Conservation (phyloP, 139 green algal species). For the Pedinophyceae sp. region DNA sequence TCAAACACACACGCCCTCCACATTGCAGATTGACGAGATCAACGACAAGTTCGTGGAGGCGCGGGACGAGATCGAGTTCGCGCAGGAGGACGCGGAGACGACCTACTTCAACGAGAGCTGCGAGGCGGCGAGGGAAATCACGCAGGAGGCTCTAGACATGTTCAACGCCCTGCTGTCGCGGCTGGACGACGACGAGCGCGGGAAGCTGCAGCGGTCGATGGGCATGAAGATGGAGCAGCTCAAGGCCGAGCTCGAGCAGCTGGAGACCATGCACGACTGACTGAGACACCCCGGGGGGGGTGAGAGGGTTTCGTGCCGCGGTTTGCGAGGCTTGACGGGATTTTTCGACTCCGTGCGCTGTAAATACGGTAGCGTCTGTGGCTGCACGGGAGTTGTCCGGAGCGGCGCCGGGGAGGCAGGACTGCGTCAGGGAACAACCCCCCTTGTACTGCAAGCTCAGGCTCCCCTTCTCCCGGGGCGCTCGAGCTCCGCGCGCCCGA, state of each 20-base stretch:
- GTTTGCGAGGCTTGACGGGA: no score
- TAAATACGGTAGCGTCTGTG: no score
- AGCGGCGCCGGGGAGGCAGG: no score
- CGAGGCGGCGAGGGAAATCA: slow-evolving; percentile 13
- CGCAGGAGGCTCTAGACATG: slow-evolving; percentile 6
- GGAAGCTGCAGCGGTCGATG: slow-evolving; percentile 33
- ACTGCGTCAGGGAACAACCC: no score
- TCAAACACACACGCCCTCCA: no score
- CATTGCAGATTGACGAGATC: slow-evolving; percentile 24
- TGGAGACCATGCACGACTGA: slow-evolving; percentile 24
- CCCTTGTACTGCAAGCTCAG: no score
- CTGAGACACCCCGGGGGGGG: no score
- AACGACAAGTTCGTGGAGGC: slow-evolving; percentile 31
- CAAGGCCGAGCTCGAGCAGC: slow-evolving; percentile 26
- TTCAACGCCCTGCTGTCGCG: background rate
- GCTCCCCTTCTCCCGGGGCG: no score
- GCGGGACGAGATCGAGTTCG: slow-evolving; percentile 34
- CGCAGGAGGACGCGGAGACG: slow-evolving; percentile 25
- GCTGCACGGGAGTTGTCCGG: no score
- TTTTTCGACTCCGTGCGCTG: no score
- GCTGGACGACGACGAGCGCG: slow-evolving; percentile 18
- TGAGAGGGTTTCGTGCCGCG: no score
- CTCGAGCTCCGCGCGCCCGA: no score
- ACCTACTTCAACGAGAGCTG: slow-evolving; percentile 33
- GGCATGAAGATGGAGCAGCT: slow-evolving; percentile 52